These are phyloP conservation scores for Capsaspora owczarzaki DNA, from an alignment of 78 protist genomes.

Conservation along the genomic window DNA sequence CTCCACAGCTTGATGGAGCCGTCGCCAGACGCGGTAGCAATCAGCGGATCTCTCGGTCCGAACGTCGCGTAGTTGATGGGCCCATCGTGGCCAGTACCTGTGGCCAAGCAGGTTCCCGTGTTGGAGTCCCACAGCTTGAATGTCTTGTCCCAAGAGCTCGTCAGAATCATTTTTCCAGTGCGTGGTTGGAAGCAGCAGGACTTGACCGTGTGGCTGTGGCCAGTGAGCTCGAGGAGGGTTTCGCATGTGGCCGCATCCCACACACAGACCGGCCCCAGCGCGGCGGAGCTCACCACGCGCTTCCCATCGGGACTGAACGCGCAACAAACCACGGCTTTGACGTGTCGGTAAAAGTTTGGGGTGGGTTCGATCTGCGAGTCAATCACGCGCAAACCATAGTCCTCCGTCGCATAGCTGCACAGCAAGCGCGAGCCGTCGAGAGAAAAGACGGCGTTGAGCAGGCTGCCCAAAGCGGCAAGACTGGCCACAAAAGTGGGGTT, in stretches of 20 bases:
- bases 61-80: too few relatives aligned
- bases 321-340: neutral
- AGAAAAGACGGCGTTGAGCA: neutral
- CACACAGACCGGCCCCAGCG: neutral
- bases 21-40: too few relatives aligned
- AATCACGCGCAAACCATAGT: neutral
- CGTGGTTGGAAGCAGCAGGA: too few relatives aligned
- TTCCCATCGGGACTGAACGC: neutral
- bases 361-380: neutral
- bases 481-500: neutral
- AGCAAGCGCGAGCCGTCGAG: neutral
- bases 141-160: neutral
- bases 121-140: neutral
- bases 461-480: neutral
- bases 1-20: too few relatives aligned
- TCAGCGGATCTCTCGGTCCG: too few relatives aligned
- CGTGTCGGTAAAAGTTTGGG: neutral
- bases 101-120: neutral
- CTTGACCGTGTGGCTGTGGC: neutral
- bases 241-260: neutral
- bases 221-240: neutral
- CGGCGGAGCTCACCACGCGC: neutral
- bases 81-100: neutral
- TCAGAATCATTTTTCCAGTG: too few relatives aligned
- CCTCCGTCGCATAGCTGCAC: neutral